These are phyloP conservation scores for Lipomyces sp. DNA, from an alignment of 805 yeast species.

Conservation along the genomic window DNA sequence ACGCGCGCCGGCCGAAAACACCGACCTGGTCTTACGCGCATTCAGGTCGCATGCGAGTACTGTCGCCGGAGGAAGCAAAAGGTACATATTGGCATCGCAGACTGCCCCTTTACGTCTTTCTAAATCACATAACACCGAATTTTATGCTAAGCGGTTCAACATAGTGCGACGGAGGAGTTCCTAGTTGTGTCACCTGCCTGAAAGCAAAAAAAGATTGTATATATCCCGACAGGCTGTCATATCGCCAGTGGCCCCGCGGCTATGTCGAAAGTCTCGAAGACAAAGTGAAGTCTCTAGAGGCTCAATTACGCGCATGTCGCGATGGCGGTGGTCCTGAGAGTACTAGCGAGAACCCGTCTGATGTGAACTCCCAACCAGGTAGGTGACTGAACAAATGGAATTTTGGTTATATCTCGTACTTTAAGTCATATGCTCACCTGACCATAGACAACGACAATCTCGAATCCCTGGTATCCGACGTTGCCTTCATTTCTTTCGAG, in stretches of 20 bases:
- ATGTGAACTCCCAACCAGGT: not conserved
- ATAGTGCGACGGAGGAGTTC: constrained; percentile 19
- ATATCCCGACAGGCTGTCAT: constrained; percentile 16
- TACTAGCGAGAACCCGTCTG: not conserved
- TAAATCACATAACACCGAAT: not conserved
- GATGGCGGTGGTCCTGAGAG: constrained; percentile 41
- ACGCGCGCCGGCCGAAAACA: constrained; percentile 9
- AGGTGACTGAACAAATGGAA: not conserved
- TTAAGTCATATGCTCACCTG: not conserved
- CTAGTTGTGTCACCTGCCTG: constrained; percentile 17
- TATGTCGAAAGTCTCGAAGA: constrained; percentile 41
- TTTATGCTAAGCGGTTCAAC: not conserved
- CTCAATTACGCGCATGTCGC: constrained; percentile 66
- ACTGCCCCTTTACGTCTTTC: not conserved
- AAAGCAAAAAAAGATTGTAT: constrained; percentile 11
- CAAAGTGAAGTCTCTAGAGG: constrained; percentile 73
- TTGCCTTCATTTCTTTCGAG: constrained; percentile 15
- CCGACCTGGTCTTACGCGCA: constrained; percentile 14
- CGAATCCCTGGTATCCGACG: constrained; percentile 13
- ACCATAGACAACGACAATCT: constrained; percentile 5
- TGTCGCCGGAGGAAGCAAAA: constrained; percentile 20
- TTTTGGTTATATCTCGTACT: not conserved
- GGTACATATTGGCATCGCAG: not conserved
- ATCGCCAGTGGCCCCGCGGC: constrained; percentile 17
- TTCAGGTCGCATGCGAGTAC: constrained; percentile 21